phyloP scores from a whole-genome alignment of 140 eudicot species.

The Erigeron philadelphicus region DNA sequence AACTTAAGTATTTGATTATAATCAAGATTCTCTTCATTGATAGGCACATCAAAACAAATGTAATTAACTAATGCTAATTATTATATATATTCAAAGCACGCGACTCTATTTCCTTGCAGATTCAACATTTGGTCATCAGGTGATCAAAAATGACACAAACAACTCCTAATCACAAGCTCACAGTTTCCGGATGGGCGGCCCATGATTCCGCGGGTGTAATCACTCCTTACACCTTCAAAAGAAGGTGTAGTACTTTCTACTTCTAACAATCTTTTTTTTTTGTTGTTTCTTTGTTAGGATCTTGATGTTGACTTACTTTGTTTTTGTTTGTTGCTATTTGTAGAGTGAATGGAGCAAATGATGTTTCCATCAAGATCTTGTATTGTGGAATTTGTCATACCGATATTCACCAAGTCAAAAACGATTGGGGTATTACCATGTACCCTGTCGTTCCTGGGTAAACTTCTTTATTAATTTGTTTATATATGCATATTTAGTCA shows the following conservation, averaged over 20 bases:
- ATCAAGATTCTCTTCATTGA: no score
- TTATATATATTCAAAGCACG: neutral
- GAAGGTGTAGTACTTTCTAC: neutral
- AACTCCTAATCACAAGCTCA: slow-evolving; percentile 14
- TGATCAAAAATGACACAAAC: neutral
- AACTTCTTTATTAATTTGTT: neutral
- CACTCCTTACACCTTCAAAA: slow-evolving; percentile 16
- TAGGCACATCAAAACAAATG: no score
- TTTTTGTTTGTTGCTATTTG: neutral
- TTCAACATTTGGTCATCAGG: neutral
- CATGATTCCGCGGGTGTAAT: slow-evolving; percentile 22
- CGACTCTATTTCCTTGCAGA: neutral
- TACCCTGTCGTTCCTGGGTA: slow-evolving; percentile 23
- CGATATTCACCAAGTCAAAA: slow-evolving; percentile 22
- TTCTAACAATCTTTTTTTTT: neutral
- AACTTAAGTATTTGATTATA: no score
- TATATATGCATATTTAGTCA: neutral
- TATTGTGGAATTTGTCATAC: slow-evolving; percentile 27
- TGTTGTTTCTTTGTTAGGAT: neutral
- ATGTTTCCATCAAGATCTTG: slow-evolving; percentile 18
- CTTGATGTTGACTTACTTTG: neutral
- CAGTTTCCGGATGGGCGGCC: slow-evolving; percentile 26
- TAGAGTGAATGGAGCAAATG: slow-evolving; percentile 17
- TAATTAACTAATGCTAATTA: no score
- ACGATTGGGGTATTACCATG: slow-evolving; percentile 20